Percentiles rank a stretch among this genome's conserved stretches.
phyloP scores from a whole-genome alignment of 1,284 basidiomycete species.

The Trametes sp. region DNA sequence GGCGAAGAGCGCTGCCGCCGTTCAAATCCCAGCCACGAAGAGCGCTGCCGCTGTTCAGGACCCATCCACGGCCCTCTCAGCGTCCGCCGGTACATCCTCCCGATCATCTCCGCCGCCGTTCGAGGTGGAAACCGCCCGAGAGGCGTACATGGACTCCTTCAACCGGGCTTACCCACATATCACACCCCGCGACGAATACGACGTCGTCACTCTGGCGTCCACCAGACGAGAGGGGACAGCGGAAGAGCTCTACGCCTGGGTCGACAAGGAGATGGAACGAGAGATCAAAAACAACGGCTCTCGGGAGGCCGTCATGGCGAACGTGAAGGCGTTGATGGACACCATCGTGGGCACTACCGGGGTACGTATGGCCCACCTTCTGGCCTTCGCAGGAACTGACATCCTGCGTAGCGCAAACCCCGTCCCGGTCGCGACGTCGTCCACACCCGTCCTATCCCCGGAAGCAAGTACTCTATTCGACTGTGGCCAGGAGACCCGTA shows the following conservation, averaged over 20 bases:
- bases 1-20: too few species aligned
- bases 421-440: conserved; percentile 3
- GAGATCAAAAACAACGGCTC: neutral
- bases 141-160: neutral
- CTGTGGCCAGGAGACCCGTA: conserved; percentile 1
- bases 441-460: conserved; percentile 7
- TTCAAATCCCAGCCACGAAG: too few species aligned
- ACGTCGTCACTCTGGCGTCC: neutral
- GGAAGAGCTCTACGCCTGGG: conserved; percentile 5
- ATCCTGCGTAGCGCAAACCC: neutral
- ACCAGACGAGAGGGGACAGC: neutral
- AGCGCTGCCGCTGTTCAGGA: too few species aligned
- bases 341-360: neutral
- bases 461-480: conserved; percentile 8
- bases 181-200: conserved; percentile 8
- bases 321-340: neutral
- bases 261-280: neutral
- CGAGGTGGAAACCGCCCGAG: neutral
- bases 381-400: too few species aligned
- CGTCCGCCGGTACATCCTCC: neutral
- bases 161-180: neutral
- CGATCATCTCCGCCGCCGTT: neutral
- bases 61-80: neutral
- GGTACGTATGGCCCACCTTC: neutral
- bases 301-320: neutral